Evolutionary conservation across 1,284 basidiomycete species (phyloP).

Genomic region (Leccinum fallax): DNA sequence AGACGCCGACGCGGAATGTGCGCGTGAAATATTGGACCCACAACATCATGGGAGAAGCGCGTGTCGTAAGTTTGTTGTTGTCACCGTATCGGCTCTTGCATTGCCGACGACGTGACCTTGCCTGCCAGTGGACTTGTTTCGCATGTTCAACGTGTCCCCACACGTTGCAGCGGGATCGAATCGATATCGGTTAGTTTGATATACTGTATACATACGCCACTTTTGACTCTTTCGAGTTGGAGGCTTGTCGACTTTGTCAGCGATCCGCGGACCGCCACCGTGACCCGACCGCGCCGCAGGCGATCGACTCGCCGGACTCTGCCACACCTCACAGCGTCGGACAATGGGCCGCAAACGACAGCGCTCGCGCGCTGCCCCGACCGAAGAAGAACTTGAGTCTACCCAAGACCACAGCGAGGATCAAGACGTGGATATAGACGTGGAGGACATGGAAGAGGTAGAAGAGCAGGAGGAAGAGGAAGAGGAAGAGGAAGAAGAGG

Average conservation of each 20-base stretch:
- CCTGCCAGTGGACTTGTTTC: background rate
- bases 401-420: conserved; percentile 9
- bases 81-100: background rate
- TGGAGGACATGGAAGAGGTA: background rate
- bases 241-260: background rate
- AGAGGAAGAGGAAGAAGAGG: no score
- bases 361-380: conserved; percentile 44
- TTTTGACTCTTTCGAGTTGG: background rate
- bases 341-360: conserved; percentile 49
- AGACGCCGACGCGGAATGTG: background rate
- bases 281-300: background rate
- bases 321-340: background rate
- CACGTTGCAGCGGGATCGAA: background rate
- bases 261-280: background rate
- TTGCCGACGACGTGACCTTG: background rate
- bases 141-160: background rate
- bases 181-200: background rate
- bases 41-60: conserved; percentile 4
- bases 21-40: conserved; percentile 9
- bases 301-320: background rate
- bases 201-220: no score
- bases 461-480: background rate
- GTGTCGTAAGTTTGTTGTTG: background rate
- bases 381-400: conserved; percentile 31
- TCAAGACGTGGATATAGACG: background rate